A percentile compares a stretch with the other conserved stretches of the same genome.
Evolutionary conservation across 1,139 yeast genomes (phyloP).

Genomic region (Protomyces macrosporus): DNA sequence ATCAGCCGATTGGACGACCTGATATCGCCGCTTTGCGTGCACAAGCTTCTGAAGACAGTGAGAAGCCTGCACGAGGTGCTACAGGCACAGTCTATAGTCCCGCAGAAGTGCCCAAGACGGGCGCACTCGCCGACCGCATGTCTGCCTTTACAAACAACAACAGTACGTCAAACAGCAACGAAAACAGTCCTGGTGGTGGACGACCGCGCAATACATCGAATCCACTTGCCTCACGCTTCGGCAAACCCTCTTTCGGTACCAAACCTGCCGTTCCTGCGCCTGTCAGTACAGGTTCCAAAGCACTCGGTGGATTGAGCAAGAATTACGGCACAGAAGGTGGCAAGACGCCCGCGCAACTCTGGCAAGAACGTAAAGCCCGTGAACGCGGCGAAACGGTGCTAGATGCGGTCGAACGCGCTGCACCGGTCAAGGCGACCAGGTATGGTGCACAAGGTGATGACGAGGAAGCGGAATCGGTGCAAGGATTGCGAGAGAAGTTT

Average conservation of each 20-base stretch:
- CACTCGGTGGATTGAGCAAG: constrained; percentile 61
- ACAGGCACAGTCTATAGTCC: constrained; percentile 33
- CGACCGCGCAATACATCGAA: constrained; percentile 13
- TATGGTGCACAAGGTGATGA: constrained; percentile 3
- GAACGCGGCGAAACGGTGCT: constrained; percentile 22
- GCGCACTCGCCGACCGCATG: constrained; percentile 35
- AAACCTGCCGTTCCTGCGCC: constrained; percentile 45
- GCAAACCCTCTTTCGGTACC: constrained; percentile 34
- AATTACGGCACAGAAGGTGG: constrained; percentile 70
- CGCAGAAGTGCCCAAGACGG: constrained; percentile 23
- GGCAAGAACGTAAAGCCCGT: constrained; percentile 61
- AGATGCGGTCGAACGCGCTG: constrained; percentile 12
- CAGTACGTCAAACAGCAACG: constrained; percentile 27
- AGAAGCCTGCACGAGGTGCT: constrained; percentile 27
- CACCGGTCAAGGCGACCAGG: constrained; percentile 30
- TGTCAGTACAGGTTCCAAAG: constrained; percentile 53
- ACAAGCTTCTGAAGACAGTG: constrained; percentile 37
- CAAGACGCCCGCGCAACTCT: constrained; percentile 87
- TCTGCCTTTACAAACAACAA: constrained; percentile 26
- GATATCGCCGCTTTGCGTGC: constrained; percentile 48
- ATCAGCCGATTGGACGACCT: constrained; percentile 56
- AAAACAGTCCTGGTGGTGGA: background rate
- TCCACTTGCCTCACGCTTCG: constrained; percentile 29
- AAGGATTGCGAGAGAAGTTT: constrained; percentile 2
- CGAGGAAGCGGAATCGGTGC: background rate